Base-by-base conservation (phyloP, 2,329 filamentous ascomycete species). In the Fusarium neocosmosporiellum region DNA sequence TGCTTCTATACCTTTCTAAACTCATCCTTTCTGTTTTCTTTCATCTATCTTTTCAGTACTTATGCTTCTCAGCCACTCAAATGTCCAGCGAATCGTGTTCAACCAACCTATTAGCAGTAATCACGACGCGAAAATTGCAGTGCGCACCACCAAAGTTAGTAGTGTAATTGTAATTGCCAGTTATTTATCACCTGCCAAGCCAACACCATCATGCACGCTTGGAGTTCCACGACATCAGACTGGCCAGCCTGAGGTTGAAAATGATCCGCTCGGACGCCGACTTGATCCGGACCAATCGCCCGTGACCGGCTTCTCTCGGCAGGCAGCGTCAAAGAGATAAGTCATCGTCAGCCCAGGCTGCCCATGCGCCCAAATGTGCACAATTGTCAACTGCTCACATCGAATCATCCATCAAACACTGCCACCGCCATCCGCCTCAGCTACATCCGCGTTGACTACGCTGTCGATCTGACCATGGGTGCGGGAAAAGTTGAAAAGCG, bases 341-440 rank as follows among this genome's bases (percentile, higher is more conserved):
- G 8, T 50, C 46, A 50, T 50, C 43, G 1, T 29, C 9, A 5
- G 37, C 43, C 27, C 3, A 11, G 43, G 43, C 22, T n/a, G 22
- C 7, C 7, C 18, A 39, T 4, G 36, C 10, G 37, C 37, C 37
- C n/a, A 41, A 58, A 65, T 43, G n/a, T 63, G 59, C 58, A 65
- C 34, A 33, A 55, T 54, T 36, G 5, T 50, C 22, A 2, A 50
- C 18, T 4, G 10, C 46, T 31, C 24, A 5, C 27, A 13, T 50
- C 46, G 16, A 50, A 63, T 55, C 59, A 43, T 41, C 4, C 18
- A 63, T 41, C 4, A 22, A 16, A 24, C 58, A 65, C 48, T 34
- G 59, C 63, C 58, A 63, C 63, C 59, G 46, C 59, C 36, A 7
- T 16, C 7, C 36, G 36, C 59, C 36, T 27, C 8, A 14, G 2